Evolutionary conservation across 2,329 filamentous ascomycete species (phyloP), one percentile per base, ranked within the genome.

Genomic region (Ascochyta clinopodiicola): DNA sequence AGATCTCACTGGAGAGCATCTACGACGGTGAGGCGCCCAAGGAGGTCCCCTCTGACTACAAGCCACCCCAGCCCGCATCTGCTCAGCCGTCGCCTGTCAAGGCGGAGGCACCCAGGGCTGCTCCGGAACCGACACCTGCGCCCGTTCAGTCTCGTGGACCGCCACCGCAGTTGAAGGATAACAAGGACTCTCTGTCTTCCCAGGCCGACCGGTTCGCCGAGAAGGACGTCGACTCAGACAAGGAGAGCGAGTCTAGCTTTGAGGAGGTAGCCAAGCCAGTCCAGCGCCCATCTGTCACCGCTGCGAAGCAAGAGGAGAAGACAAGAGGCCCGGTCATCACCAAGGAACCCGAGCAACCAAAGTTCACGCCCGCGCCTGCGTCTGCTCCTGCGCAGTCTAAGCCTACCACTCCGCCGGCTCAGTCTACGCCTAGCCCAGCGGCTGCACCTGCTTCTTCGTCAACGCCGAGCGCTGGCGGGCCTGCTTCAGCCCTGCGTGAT

Each of bases 1-100:
- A 96, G 83, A 93, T 99, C 72, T 94, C 95, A 63, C 86, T 99
- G 67, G 93, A 96, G 77, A 93, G 90, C 68, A 77, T 98, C 43
- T 98, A 96, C 76, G 92, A 96, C 36, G 93, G 93, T 50, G 85
- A 85, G 59, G 89, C 88, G 6, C 87, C 92, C 4, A 86, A 90
- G 66, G 92, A 96, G 78, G 84, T 96, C 17, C 73, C 89, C 5
- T 80, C 87, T 6, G 86, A 90, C 66, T 87, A 86, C 74, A 89
- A 88, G 74, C 80, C 88, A 22, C 77, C 83, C 9, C 59, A 60
- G 71, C 46, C 78, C 12, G 75, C 72, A 19, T 66, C 60, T 3
- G 51, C 63, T 24, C 65, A 64, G 40, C 79, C 48, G 73, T 79
- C 57, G 42, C 76, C 80, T 6, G 73, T 82, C 12, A 85, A 85